These are phyloP conservation scores for Cyclotella choctawhatcheeana DNA, from an alignment of 108 stramenopile genomes.

Conservation along the genomic window DNA sequence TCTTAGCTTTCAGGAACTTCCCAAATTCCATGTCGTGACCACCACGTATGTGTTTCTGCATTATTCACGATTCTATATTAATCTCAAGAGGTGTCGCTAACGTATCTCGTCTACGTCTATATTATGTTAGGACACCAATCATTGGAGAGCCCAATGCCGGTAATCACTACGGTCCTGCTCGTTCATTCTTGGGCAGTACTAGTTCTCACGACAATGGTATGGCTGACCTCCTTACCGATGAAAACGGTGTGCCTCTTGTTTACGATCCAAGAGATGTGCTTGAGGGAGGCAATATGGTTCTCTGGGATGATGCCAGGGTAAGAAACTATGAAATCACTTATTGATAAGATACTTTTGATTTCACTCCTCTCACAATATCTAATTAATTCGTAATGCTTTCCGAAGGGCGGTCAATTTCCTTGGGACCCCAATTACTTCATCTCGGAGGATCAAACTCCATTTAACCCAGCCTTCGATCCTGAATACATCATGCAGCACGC, in stretches of 20 bases:
- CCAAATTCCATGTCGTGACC: slow-evolving; percentile 45
- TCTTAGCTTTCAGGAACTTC: slow-evolving; percentile 50
- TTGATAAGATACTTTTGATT: too few species aligned
- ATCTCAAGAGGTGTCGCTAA: too few species aligned
- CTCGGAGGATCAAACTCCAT: neutral
- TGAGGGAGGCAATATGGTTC: slow-evolving; percentile 66
- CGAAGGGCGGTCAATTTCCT: slow-evolving; percentile 56
- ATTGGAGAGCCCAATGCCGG: slow-evolving; percentile 48
- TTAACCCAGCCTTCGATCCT: slow-evolving; percentile 42
- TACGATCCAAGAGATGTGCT: slow-evolving; percentile 46
- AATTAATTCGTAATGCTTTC: too few species aligned
- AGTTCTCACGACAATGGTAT: slow-evolving; percentile 46
- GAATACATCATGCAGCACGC: slow-evolving; percentile 68
- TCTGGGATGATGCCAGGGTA: slow-evolving; percentile 62
- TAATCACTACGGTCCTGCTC: slow-evolving; percentile 62
- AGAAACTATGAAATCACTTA: too few species aligned
- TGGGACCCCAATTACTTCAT: slow-evolving; percentile 61
- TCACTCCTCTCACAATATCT: too few species aligned
- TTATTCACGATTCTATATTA: too few species aligned
- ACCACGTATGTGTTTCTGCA: too few species aligned
- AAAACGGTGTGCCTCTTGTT: slow-evolving; percentile 57
- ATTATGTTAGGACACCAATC: slow-evolving; percentile 38
- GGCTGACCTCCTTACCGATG: slow-evolving; percentile 50
- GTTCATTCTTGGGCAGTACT: slow-evolving; percentile 56
- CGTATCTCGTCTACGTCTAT: too few species aligned